phyloP scores from a whole-genome alignment of 768 basidiomycete genomes.

The Boletus tomentosulus region DNA sequence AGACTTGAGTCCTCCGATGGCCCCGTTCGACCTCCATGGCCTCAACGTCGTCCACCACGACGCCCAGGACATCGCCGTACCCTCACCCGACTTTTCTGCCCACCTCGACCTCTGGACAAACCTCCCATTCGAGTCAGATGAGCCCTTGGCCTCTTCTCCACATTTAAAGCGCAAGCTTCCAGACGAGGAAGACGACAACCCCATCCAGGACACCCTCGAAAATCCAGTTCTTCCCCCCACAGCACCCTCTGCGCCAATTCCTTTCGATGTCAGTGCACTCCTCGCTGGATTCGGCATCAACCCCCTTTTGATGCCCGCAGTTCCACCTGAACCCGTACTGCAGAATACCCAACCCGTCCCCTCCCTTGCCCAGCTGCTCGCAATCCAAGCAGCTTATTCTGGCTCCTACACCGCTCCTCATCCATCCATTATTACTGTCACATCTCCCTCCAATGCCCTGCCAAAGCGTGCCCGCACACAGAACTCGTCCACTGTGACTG shows the following conservation, averaged over 20 bases:
- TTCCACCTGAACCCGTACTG: constrained; percentile 25
- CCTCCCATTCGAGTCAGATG: constrained; percentile 74
- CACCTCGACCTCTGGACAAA: constrained; percentile 85
- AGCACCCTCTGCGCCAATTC: constrained; percentile 27
- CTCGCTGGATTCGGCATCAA: constrained; percentile 39
- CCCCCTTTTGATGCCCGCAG: constrained; percentile 36
- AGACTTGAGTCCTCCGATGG: constrained; percentile 36
- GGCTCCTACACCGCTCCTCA: constrained; percentile 20
- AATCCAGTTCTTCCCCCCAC: constrained; percentile 49
- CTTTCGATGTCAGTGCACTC: constrained; percentile 41
- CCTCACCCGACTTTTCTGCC: constrained; percentile 70
- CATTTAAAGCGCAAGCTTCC: constrained; percentile 33
- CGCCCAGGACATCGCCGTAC: constrained; percentile 51
- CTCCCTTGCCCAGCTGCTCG: constrained; percentile 68
- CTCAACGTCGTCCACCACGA: constrained; percentile 69
- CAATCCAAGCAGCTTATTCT: constrained; percentile 46
- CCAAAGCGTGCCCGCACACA: constrained; percentile 56
- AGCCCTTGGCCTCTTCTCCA: constrained; percentile 40
- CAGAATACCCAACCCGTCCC: constrained; percentile 34
- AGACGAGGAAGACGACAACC: constrained; percentile 44
- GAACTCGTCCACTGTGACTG: constrained; percentile 40
- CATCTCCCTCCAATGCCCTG: constrained; percentile 17
- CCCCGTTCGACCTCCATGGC: constrained; percentile 65
- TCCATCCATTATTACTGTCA: constrained; percentile 11
- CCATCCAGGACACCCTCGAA: constrained; percentile 52